phyloP scores from a whole-genome alignment of 176 grass and related monocot genomes.

The Puccinellia tenuiflora region DNA sequence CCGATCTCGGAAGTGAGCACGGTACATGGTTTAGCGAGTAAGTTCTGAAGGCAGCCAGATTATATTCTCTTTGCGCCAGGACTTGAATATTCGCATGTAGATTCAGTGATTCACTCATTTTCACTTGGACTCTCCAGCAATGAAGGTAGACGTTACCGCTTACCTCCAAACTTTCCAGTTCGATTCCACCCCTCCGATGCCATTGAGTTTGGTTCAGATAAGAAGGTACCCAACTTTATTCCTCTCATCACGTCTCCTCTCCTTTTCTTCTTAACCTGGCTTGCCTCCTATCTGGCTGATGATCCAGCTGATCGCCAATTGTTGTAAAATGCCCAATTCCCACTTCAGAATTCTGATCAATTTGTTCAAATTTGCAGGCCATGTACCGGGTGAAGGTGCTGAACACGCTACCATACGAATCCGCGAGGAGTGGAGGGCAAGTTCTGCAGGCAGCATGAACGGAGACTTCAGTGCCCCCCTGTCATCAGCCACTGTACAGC shows the following conservation, averaged over 20 bases:
- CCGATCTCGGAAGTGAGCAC: conserved; percentile 67
- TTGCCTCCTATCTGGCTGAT: neutral
- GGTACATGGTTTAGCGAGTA: conserved; percentile 93
- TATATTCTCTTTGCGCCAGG: neutral
- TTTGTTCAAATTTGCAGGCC: conserved; percentile 35
- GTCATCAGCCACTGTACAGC: conserved; percentile 37
- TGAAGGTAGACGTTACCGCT: conserved; percentile 57
- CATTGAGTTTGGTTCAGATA: conserved; percentile 87
- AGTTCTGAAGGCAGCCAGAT: conserved; percentile 21
- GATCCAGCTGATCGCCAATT: neutral
- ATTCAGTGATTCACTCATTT: conserved; percentile 10
- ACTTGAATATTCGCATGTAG: neutral
- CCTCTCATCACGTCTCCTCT: neutral
- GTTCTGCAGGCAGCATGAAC: conserved; percentile 70
- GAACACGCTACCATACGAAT: conserved; percentile 54
- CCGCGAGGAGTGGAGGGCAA: conserved; percentile 24
- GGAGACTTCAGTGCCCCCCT: neutral
- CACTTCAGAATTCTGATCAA: neutral
- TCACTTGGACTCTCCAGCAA: conserved; percentile 45
- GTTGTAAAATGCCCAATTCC: neutral
- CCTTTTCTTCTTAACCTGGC: neutral
- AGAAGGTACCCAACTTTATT: conserved; percentile 46
- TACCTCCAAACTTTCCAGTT: conserved; percentile 79
- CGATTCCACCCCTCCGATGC: conserved; percentile 66
- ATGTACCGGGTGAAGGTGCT: conserved; percentile 84